These are phyloP conservation scores for Plenodomus tracheiphilus DNA, from an alignment of 2,329 filamentous ascomycete species.

Conservation along the genomic window DNA sequence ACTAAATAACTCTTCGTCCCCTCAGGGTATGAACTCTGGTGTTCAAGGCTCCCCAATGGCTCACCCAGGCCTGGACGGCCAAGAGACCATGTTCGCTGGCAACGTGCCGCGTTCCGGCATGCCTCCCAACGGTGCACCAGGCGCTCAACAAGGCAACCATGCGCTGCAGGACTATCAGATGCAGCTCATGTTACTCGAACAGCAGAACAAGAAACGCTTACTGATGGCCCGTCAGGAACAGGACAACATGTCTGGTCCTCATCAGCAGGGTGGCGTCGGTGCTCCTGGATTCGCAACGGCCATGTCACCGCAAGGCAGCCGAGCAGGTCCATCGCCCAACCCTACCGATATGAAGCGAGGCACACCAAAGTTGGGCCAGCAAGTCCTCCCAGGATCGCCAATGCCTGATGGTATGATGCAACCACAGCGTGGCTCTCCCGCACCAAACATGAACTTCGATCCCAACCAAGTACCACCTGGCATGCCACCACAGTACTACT, in stretches of 20 bases:
- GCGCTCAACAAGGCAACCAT: conserved; percentile 67
- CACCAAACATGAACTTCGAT: conserved; percentile 58
- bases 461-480: conserved; percentile 53
- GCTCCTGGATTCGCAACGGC: conserved; percentile 63
- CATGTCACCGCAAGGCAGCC: conserved; percentile 69
- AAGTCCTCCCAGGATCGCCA: conserved; percentile 67
- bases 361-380: conserved; percentile 72
- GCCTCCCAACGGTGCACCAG: conserved; percentile 60
- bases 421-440: conserved; percentile 64
- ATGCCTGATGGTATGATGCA: conserved; percentile 70
- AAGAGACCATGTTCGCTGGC: conserved; percentile 39
- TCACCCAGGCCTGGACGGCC: conserved; percentile 53
- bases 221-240: conserved; percentile 83
- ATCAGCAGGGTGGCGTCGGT: conserved; percentile 52
- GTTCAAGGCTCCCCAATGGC: conserved; percentile 88
- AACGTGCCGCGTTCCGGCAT: conserved; percentile 50
- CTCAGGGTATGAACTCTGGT: conserved; percentile 69
- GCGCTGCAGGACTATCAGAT: conserved; percentile 87
- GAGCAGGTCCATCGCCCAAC: conserved; percentile 74
- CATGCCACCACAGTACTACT: conserved; percentile 45
- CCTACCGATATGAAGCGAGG: conserved; percentile 78
- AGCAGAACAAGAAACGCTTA: conserved; percentile 84
- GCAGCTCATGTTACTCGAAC: conserved; percentile 84
- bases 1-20: conserved; percentile 80
- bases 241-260: conserved; percentile 63